Percentiles rank a stretch among this genome's conserved stretches.
phyloP scores from a whole-genome alignment of 1,284 basidiomycete species.

The Leccinum solheimii region DNA sequence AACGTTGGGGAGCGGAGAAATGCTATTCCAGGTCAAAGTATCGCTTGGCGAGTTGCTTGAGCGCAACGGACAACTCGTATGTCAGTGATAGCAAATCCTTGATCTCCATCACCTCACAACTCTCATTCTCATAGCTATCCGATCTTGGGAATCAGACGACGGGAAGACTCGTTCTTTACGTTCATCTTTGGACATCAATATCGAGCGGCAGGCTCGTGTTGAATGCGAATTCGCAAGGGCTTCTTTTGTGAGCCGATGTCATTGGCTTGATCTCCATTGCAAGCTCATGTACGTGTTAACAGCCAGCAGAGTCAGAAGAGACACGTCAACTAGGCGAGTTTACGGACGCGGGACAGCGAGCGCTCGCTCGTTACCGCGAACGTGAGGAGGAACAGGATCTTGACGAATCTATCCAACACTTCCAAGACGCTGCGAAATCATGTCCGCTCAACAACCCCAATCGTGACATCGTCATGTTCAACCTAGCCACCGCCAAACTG shows the following conservation, averaged over 20 bases:
- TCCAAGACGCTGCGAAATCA: background rate
- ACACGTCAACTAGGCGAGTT: background rate
- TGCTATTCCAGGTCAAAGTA: background rate
- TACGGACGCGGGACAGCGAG: background rate
- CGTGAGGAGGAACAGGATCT: background rate
- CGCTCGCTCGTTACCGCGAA: background rate
- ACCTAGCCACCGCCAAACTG: background rate
- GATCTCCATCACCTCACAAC: background rate
- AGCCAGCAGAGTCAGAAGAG: background rate
- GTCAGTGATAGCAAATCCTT: background rate
- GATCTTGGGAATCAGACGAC: background rate
- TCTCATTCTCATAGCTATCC: background rate
- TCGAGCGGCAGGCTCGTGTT: background rate
- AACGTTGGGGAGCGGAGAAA: background rate
- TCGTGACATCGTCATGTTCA: background rate
- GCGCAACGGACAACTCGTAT: background rate
- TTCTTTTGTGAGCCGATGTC: background rate
- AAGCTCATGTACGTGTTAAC: background rate
- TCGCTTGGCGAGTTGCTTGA: background rate
- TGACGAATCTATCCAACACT: background rate
- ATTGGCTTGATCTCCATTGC: background rate
- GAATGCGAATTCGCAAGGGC: background rate
- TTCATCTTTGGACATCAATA: background rate
- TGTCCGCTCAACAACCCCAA: background rate
- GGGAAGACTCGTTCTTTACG: background rate